Percentiles rank a stretch among this genome's conserved stretches.
These are phyloP conservation scores for thale cress (Arabidopsis thaliana) DNA, from an alignment of 345 rosid genomes.

Conservation along the genomic window DNA sequence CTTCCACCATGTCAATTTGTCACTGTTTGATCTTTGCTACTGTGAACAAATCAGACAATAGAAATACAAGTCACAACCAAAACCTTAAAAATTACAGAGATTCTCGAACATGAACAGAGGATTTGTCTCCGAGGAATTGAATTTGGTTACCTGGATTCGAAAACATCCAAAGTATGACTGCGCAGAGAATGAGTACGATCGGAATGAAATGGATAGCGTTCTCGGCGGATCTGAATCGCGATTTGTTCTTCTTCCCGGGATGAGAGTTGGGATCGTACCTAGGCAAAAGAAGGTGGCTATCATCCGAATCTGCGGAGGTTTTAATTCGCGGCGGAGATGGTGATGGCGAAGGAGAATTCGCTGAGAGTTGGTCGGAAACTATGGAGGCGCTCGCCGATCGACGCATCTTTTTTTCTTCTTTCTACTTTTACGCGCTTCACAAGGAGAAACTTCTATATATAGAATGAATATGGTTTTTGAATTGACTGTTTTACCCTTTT, in stretches of 20 bases:
- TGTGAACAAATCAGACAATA: constrained; percentile 14
- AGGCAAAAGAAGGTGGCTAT: constrained; percentile 55
- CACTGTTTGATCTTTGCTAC: constrained; percentile 27
- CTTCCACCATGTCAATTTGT: constrained; percentile 12
- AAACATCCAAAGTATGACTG: constrained; percentile 78
- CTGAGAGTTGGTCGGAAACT: constrained; percentile 52
- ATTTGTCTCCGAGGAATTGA: background rate
- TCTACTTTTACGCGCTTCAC: constrained; percentile 36
- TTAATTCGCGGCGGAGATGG: constrained; percentile 38
- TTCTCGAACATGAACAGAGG: background rate
- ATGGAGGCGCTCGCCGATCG: constrained; percentile 64
- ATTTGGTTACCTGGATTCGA: constrained; percentile 52
- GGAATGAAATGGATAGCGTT: constrained; percentile 86
- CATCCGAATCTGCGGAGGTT: constrained; percentile 34
- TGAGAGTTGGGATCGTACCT: constrained; percentile 69
- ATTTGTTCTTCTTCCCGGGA: constrained; percentile 61
- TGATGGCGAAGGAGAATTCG: constrained; percentile 41
- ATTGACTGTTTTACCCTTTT: constrained; percentile 17
- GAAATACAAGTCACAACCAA: background rate
- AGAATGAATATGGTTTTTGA: background rate
- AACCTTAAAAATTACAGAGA: background rate
- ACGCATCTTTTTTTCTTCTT: constrained; percentile 54
- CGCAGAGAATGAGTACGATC: constrained; percentile 64
- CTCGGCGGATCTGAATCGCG: constrained; percentile 76
- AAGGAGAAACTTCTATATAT: constrained; percentile 1